Evolutionary conservation across 2,329 filamentous ascomycete species (phyloP), one percentile per base, ranked within the genome.

Genomic region (Hymenoscyphus linearis): DNA sequence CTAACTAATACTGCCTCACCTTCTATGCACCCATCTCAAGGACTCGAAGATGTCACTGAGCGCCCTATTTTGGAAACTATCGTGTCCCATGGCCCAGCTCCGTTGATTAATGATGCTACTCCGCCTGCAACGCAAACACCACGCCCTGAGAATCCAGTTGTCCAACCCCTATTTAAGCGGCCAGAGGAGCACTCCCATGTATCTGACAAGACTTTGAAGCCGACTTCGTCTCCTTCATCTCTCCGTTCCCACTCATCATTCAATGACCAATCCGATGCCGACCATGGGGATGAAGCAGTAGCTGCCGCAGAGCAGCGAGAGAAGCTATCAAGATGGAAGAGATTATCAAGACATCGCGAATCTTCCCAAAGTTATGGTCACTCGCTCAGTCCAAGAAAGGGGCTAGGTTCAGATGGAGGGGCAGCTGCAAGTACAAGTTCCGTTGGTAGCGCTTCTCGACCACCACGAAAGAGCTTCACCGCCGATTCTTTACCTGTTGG

Each of bases 221-320:
- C 87, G 0, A 82, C 82, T 62, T 96, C 91, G 0, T 90, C 90
- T 0, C 85, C 89, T 0, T 85, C 87, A 2, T 96, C 92, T 0
- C 80, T 92, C 62, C 82, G 82, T 56, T 84, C 83, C 0, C 81
- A 82, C 53, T 84, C 83, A 0, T 85, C 83, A 2, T 85, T 86
- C 65, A 95, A 93, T 26, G 92, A 96, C 66, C 85, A 87, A 25
- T 96, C 91, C 0, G 92, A 96, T 71, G 72, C 86, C 34, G 92
- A 96, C 64, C 86, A 89, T 63, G 74, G 81, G 10, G 90, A 92
- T 31, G 89, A 91, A 35, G 68, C 74, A 0, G 68, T 71, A 6
- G 64, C 67, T 36, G 69, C 73, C 22, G 78, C 84, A 14, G 86
- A 89, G 58, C 86, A 83, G 67, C 86, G 89, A 58, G 89, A 86